phyloP scores from a whole-genome alignment of 1,284 basidiomycete genomes.

The Phellopilus nigrolimitatus region DNA sequence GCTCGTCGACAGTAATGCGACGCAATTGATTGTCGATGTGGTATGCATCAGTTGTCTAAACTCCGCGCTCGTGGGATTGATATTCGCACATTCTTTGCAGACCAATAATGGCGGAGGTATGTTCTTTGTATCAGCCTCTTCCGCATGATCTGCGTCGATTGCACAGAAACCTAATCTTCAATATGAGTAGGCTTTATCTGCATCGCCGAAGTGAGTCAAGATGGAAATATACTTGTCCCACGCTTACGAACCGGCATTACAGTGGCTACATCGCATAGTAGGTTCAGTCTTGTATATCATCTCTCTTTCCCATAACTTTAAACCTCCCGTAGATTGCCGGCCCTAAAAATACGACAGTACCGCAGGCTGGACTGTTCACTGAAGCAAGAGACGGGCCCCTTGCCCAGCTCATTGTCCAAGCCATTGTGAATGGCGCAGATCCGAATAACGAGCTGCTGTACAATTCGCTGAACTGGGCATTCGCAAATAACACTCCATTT shows the following conservation, averaged over 20 bases:
- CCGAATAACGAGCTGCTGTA: constrained; percentile 43
- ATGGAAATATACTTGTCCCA: neutral
- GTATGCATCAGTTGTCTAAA: constrained; percentile 30
- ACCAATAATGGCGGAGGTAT: constrained; percentile 56
- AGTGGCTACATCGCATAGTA: constrained; percentile 63
- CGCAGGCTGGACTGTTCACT: constrained; percentile 55
- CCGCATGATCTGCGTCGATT: too few relatives aligned
- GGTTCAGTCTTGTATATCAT: too few relatives aligned
- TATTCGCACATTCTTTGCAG: constrained; percentile 27
- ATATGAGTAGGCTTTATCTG: constrained; percentile 45
- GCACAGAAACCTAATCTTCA: too few relatives aligned
- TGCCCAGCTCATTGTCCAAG: constrained; percentile 45
- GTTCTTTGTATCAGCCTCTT: constrained; percentile 10
- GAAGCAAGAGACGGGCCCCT: constrained; percentile 45
- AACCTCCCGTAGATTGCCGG: constrained; percentile 47
- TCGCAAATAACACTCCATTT: constrained; percentile 45
- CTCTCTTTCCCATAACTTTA: too few relatives aligned
- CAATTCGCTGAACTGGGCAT: constrained; percentile 47
- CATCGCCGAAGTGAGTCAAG: constrained; percentile 46
- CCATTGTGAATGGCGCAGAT: constrained; percentile 42
- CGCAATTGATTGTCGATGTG: constrained; percentile 53
- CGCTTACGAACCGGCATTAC: constrained; percentile 14
- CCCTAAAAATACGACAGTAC: constrained; percentile 45
- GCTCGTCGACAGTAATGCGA: constrained; percentile 46
- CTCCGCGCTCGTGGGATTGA: neutral